A percentile compares a stretch with the other conserved stretches of the same genome.
Evolutionary conservation across 768 basidiomycete species (phyloP).

Genomic region (Psilocybe cyanescens): DNA sequence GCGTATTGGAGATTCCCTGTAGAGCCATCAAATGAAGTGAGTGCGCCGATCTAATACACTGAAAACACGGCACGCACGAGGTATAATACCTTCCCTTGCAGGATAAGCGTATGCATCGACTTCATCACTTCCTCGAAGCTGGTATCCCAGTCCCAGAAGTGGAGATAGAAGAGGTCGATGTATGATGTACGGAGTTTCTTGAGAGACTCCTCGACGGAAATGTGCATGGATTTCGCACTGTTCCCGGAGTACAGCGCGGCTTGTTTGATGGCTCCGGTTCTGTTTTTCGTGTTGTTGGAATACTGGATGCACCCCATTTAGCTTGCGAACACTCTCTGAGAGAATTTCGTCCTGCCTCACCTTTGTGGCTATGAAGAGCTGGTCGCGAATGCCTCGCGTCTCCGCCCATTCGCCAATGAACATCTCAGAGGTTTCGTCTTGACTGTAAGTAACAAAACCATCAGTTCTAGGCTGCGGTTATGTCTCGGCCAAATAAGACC

Average conservation of each 20-base stretch:
- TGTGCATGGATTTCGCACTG: constrained; percentile 43
- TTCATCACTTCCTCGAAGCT: constrained; percentile 61
- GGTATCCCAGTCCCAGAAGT: constrained; percentile 60
- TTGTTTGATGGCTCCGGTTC: constrained; percentile 22
- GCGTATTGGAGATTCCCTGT: constrained; percentile 44
- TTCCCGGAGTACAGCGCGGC: constrained; percentile 26
- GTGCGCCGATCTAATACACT: neutral
- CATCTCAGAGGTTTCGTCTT: constrained; percentile 58
- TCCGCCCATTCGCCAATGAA: constrained; percentile 60
- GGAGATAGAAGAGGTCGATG: constrained; percentile 51
- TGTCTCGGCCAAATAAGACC: constrained; percentile 5
- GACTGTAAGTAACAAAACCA: constrained; percentile 28
- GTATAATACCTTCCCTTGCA: constrained; percentile 53
- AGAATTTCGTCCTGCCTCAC: constrained; percentile 21
- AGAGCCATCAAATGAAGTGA: too few relatives aligned
- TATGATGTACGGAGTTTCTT: constrained; percentile 50
- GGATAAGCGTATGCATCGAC: constrained; percentile 52
- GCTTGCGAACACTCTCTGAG: neutral
- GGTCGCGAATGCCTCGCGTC: constrained; percentile 45
- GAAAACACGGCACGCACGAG: constrained; percentile 24
- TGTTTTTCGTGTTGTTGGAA: constrained; percentile 30
- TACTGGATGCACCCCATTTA: constrained; percentile 26
- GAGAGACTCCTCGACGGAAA: constrained; percentile 46
- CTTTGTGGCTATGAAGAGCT: constrained; percentile 52
- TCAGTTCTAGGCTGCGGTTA: neutral